Percentiles rank a stretch among this genome's conserved stretches.
phyloP scores from a whole-genome alignment of 192 early-diverging fungal species.

The Coemansia sp. region DNA sequence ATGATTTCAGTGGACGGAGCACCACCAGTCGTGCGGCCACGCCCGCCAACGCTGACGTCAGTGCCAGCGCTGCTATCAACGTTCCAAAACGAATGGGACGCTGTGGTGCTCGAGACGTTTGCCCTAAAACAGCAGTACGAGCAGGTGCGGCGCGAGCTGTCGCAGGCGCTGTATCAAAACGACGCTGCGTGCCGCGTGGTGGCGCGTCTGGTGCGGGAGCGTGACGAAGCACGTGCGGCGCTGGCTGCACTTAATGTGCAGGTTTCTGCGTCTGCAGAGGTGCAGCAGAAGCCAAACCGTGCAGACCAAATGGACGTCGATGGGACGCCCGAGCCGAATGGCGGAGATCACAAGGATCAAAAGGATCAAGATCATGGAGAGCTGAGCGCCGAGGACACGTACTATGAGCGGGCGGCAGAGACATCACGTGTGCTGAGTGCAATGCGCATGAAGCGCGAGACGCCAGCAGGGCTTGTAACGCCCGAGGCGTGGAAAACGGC shows the following conservation, averaged over 20 bases:
- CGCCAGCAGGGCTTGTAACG: conserved; percentile 67
- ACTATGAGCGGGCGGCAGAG: conserved; percentile 34
- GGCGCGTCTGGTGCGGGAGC: conserved; percentile 85
- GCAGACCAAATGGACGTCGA: conserved; percentile 34
- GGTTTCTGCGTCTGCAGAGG: background rate
- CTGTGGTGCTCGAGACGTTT: conserved; percentile 93
- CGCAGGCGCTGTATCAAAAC: conserved; percentile 92
- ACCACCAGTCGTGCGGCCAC: conserved; percentile 67
- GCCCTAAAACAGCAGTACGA: conserved; percentile 90
- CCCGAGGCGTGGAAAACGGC: conserved; percentile 67
- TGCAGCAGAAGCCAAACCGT: background rate
- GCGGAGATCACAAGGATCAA: background rate
- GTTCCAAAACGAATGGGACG: conserved; percentile 97
- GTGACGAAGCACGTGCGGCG: conserved; percentile 81
- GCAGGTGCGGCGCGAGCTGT: conserved; percentile 87
- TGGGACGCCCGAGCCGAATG: background rate
- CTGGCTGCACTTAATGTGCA: conserved; percentile 30
- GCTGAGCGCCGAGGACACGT: conserved; percentile 20
- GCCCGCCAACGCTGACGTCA: conserved; percentile 87
- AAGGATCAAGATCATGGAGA: background rate
- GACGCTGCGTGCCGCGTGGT: conserved; percentile 96
- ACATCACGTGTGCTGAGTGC: conserved; percentile 61
- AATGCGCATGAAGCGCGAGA: conserved; percentile 80
- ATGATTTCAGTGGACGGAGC: conserved; percentile 23
- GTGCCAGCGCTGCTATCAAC: conserved; percentile 84